These are phyloP conservation scores for Discostella stelligera DNA, from an alignment of 352 stramenopile genomes.

Conservation along the genomic window DNA sequence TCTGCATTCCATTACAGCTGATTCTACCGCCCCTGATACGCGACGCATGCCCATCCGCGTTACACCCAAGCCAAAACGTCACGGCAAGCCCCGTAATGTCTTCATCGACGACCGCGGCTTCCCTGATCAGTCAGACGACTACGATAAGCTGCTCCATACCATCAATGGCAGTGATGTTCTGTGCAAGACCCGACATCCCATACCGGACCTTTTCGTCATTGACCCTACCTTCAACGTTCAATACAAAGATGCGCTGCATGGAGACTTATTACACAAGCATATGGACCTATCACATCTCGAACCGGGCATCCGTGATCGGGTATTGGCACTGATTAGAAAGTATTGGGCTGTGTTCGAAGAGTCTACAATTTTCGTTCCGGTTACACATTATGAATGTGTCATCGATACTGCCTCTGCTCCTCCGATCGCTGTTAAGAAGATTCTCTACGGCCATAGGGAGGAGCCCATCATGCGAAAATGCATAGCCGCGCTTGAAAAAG, in stretches of 20 bases:
- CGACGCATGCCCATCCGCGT: too few species aligned
- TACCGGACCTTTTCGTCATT: conserved; percentile 7
- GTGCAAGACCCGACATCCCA: conserved; percentile 20
- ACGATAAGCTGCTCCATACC: conserved; percentile 15
- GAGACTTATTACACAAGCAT: not conserved
- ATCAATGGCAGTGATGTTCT: conserved; percentile 13
- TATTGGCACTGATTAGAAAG: conserved; percentile 28
- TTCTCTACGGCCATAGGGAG: conserved; percentile 28
- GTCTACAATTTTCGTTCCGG: conserved; percentile 17
- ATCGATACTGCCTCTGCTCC: conserved; percentile 37
- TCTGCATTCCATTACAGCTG: too few species aligned
- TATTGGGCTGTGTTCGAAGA: conserved; percentile 36
- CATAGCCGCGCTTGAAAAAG: conserved; percentile 16
- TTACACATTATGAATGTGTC: conserved; percentile 35
- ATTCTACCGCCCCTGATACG: too few species aligned
- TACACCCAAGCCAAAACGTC: too few species aligned
- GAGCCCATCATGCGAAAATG: conserved; percentile 25
- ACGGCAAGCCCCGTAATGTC: not conserved
- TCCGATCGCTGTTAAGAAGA: conserved; percentile 25
- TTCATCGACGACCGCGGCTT: conserved; percentile 37
- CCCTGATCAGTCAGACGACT: conserved; percentile 19
- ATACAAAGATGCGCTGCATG: conserved; percentile 17
- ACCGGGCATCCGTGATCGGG: not conserved
- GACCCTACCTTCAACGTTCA: conserved; percentile 15
- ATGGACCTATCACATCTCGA: conserved; percentile 13